Percentiles rank a stretch among this genome's conserved stretches.
Conservation (phyloP, 2,329 filamentous ascomycete genomes). For the Penicillium sumatraense region DNA sequence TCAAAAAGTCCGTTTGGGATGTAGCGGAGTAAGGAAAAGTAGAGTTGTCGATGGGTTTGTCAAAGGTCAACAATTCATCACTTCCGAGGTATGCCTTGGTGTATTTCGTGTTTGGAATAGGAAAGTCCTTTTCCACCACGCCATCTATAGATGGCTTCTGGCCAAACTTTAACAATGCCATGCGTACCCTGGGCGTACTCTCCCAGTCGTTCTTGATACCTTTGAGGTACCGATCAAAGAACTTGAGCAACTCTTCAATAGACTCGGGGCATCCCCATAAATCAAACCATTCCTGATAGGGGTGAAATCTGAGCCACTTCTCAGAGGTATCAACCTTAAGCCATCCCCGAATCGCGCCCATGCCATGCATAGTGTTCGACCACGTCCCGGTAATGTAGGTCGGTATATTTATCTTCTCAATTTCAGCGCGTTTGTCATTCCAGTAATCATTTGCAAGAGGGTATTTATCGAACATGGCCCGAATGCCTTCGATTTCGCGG, state of each 20-base stretch:
- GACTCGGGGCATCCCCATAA: constrained; percentile 41
- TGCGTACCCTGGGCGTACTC: constrained; percentile 51
- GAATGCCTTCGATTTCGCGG: constrained; percentile 46
- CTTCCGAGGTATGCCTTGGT: constrained; percentile 35
- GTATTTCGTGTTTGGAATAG: constrained; percentile 40
- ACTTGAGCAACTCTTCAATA: constrained; percentile 44
- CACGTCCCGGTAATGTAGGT: constrained; percentile 42
- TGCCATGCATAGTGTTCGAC: constrained; percentile 40
- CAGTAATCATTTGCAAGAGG: constrained; percentile 41
- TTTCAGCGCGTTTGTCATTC: constrained; percentile 44
- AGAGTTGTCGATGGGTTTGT: constrained; percentile 9
- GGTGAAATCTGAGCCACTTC: constrained; percentile 52
- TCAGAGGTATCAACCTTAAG: constrained; percentile 41
- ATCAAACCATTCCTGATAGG: constrained; percentile 54
- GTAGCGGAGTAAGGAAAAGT: constrained; percentile 41
- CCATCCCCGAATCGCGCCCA: constrained; percentile 45
- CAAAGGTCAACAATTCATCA: constrained; percentile 15
- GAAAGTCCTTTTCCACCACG: constrained; percentile 40
- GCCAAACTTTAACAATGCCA: constrained; percentile 46
- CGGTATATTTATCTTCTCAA: constrained; percentile 41
- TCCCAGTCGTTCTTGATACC: constrained; percentile 53
- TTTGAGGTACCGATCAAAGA: constrained; percentile 55
- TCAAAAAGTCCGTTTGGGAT: constrained; percentile 18
- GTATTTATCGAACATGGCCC: constrained; percentile 47
- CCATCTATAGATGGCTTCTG: constrained; percentile 32